Evolutionary conservation across 1,139 yeast species (phyloP), one percentile per base, ranked within the genome.

Genomic region (Geotrichum reessii): DNA sequence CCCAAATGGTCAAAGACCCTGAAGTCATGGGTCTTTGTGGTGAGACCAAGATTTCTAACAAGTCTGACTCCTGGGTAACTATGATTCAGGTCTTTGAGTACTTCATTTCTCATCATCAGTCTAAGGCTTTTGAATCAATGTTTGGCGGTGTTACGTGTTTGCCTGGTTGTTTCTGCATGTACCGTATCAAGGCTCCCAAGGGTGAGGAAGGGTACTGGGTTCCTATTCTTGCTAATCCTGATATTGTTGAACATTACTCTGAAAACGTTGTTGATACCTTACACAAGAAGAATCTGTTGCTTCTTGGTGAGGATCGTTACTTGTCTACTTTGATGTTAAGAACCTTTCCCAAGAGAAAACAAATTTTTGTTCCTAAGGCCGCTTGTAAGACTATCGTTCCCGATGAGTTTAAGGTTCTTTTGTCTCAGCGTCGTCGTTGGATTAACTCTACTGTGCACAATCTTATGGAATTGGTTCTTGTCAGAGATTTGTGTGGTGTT

Each of bases 361-460:
- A 89, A 74, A 76, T 92, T n/a, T 93, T 93, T 71, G 86, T 93
- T 8, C 90, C 98, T 1, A 92, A 91, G 73, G 99, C 98, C 14
- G 96, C 90, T 12, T 93, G 98, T 77, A 91, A 91, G 72, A 93
- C 99, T 1, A 75, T 91, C 64, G 98, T 87, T 21, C 99, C 99
- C 0, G 90, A 87, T 64, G 79, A 80, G 59, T 91, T 93, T 71
- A 79, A 74, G 63, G 96, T 92, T 50, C 77, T 93, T 66, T 77
- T 93, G 58, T 92, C 98, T 1, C 99, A 93, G 73, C 86, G 99
- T 72, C 89, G 99, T 75, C 88, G 99, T 72, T 93, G 99, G 99
- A 93, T 93, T 68, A 93, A 93, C 73, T 91, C 98, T 1, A 93
- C 99, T 0, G 95, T 93, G 53, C 99, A 93, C 73, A 93, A 93